A percentile compares a stretch with the other conserved stretches of the same genome.
These are phyloP conservation scores for Vicia sativa DNA, from an alignment of 306 rosid species.

Conservation along the genomic window DNA sequence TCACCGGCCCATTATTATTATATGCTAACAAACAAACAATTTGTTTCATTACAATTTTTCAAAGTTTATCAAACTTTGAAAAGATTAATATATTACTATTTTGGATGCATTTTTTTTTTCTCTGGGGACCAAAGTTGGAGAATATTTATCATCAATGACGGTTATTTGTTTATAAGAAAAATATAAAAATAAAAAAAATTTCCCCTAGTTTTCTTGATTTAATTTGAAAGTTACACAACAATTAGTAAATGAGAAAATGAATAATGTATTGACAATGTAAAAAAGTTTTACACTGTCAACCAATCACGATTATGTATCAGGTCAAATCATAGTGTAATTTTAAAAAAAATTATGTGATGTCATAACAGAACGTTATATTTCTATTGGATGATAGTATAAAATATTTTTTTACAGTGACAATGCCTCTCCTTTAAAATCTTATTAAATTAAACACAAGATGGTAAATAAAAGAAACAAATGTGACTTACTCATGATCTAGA, in stretches of 20 bases:
- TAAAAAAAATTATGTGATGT: too few species aligned
- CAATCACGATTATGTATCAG: too few species aligned
- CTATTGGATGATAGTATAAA: too few species aligned
- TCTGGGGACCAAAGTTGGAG: conserved; percentile 51
- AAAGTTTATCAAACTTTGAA: conserved; percentile 8
- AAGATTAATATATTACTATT: conserved; percentile 2
- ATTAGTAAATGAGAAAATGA: too few species aligned
- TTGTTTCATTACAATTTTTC: conserved; percentile 22
- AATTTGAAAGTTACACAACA: conserved; percentile 39
- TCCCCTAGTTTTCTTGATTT: conserved; percentile 42
- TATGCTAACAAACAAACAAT: conserved; percentile 8
- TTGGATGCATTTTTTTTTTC: conserved; percentile 45
- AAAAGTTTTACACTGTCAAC: too few species aligned
- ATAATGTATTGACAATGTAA: too few species aligned
- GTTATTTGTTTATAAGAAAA: conserved; percentile 7
- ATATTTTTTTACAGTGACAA: too few species aligned
- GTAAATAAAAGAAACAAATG: background rate
- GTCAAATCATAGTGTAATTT: too few species aligned
- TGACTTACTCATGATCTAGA: conserved; percentile 76
- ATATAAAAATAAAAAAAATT: background rate
- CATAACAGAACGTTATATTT: too few species aligned
- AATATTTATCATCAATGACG: conserved; percentile 37
- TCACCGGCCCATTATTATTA: conserved; percentile 12
- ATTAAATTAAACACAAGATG: conserved; percentile 30
- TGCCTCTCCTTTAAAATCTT: too few species aligned